Evolutionary conservation across 108 stramenopile species (phyloP).

Genomic region (Cyclotella distinguenda): DNA sequence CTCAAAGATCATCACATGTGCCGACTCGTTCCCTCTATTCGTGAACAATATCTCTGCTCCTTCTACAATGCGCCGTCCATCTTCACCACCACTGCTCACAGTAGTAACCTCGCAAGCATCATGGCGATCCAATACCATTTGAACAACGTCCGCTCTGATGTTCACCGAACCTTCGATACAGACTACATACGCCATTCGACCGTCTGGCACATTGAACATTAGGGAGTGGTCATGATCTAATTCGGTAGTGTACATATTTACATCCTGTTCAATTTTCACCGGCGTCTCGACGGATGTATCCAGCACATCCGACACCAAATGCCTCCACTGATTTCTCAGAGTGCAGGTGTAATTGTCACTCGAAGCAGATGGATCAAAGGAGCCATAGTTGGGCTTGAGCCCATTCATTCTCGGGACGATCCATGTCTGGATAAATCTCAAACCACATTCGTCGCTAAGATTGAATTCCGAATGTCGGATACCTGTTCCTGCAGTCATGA

Average conservation of each 20-base stretch:
- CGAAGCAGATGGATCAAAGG: conserved; percentile 24
- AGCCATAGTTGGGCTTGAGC: conserved; percentile 72
- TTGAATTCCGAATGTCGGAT: conserved; percentile 77
- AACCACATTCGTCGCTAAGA: conserved; percentile 45
- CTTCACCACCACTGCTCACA: conserved; percentile 10
- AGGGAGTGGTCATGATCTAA: conserved; percentile 43
- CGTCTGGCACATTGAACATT: conserved; percentile 16
- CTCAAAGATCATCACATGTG: conserved; percentile 57
- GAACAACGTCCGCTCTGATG: conserved; percentile 23
- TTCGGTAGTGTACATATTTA: conserved; percentile 62
- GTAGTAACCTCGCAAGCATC: conserved; percentile 60
- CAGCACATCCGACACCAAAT: conserved; percentile 59
- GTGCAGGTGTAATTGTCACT: neutral
- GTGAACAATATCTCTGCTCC: conserved; percentile 39
- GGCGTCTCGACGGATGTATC: conserved; percentile 36
- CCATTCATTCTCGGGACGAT: conserved; percentile 55
- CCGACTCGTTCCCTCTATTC: conserved; percentile 41
- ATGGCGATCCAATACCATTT: conserved; percentile 41
- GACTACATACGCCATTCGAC: conserved; percentile 74
- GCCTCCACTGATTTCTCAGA: conserved; percentile 51
- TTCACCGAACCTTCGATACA: conserved; percentile 68
- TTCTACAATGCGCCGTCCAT: too few relatives aligned
- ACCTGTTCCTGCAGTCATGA: conserved; percentile 81
- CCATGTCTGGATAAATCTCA: conserved; percentile 89
- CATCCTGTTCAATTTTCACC: conserved; percentile 73